Percentiles rank a stretch among this genome's conserved stretches.
phyloP scores from a whole-genome alignment of 768 basidiomycete genomes.

The Podaxis pistillaris region DNA sequence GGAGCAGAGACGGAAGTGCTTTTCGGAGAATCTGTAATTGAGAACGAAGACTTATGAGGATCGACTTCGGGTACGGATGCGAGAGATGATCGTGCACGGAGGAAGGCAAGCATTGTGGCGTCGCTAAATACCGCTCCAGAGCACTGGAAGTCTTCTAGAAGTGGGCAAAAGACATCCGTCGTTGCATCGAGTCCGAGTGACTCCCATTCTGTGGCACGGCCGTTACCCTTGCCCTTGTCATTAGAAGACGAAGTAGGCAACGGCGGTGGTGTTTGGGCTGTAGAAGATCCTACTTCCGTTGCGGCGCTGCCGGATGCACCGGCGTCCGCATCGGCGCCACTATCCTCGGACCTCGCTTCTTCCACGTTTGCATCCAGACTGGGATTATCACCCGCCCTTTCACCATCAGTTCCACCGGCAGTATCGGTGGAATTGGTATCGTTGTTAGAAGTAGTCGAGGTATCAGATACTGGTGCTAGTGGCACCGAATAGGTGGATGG shows the following conservation, averaged over 20 bases:
- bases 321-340: not conserved
- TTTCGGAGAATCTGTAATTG: not conserved
- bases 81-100: conserved; percentile 11
- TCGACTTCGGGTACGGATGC: not conserved
- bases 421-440: not conserved
- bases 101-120: conserved; percentile 5
- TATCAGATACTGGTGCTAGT: not conserved
- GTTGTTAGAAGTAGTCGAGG: not conserved
- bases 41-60: not conserved
- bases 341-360: not conserved
- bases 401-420: not conserved
- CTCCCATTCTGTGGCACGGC: not conserved
- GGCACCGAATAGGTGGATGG: not conserved
- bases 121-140: conserved; percentile 9
- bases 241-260: not conserved
- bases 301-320: not conserved
- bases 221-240: conserved; percentile 2
- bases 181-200: not conserved
- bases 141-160: conserved; percentile 12
- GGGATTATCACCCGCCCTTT: not conserved
- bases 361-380: not conserved
- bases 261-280: not conserved
- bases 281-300: not conserved
- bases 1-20: not conserved
- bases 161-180: conserved; percentile 3